Base-by-base conservation (phyloP, 2,329 filamentous ascomycete genomes). In the Cercospora sesami region DNA sequence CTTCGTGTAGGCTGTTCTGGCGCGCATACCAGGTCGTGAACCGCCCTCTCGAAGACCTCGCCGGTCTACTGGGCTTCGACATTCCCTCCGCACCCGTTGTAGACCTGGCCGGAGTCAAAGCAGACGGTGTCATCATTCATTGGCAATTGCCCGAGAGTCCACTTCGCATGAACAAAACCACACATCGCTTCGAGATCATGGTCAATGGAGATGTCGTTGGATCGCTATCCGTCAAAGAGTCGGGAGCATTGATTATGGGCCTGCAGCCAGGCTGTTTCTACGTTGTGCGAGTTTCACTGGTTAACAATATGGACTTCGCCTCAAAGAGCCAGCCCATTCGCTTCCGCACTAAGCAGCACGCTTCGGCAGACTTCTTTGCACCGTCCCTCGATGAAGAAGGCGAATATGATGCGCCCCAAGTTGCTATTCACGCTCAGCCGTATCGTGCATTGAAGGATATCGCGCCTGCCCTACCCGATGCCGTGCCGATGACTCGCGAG, bases 241-340 rank as follows among this genome's bases (percentile, higher is more conserved):
- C 91, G 0, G 91, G 93, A n/a, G 93, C 97, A 63, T 94, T 92
- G 57, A 93, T 99, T 65, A 93, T 91, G 33, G 93, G 94, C 45
- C 84, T 99, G 7, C 90, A 91, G 74, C 93, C 95, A 0, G 89
- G 91, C 72, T 91, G 92, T 75, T 96, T 94, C 75, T 98, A 98
- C 81, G 96, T 96, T 72, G 90, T 99, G 30, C 90, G 94, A 68
- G 92, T 98, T 64, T 91, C 97, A 73, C 93, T 94, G 45, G 91
- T 97, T 64, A 96, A 94, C 60, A 88, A 90, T 31, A 93, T 94
- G 73, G 96, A 95, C 79, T 98, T 98, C 75, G 93, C 96, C 77
- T 93, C 94, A 0, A 91, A 92, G 42, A 97, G 95, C 78, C 86
- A 89, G 5, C 88, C 96, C 42, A 89, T 98, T 71, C 91, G 95